A percentile compares a stretch with the other conserved stretches of the same genome.
Conservation (phyloP, 352 stramenopile genomes). For the Pythium aquatile region DNA sequence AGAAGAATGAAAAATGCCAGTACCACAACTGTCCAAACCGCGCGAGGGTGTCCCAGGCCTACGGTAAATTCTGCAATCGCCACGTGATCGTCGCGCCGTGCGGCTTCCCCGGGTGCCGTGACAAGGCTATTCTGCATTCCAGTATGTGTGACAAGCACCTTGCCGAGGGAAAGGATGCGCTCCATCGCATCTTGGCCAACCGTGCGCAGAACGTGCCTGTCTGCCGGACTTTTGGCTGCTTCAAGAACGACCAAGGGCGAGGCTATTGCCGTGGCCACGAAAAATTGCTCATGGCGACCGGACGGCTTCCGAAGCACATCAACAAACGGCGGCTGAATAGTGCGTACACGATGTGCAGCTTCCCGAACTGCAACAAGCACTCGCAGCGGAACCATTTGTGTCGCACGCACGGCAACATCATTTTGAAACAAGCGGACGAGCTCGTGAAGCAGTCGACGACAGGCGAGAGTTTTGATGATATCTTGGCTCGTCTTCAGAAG, state of each 20-base stretch:
- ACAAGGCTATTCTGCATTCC: conserved; percentile 58
- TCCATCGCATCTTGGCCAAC: conserved; percentile 60
- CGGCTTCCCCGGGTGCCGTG: conserved; percentile 81
- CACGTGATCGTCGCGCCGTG: conserved; percentile 84
- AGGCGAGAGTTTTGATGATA: conserved; percentile 66
- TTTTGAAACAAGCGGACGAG: conserved; percentile 76
- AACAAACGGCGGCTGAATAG: conserved; percentile 87
- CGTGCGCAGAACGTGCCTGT: conserved; percentile 77
- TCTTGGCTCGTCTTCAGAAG: conserved; percentile 66
- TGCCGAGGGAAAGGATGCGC: conserved; percentile 61
- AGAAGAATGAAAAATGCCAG: conserved; percentile 69
- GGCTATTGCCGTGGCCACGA: conserved; percentile 84
- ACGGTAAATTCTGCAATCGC: conserved; percentile 85
- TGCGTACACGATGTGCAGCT: conserved; percentile 89
- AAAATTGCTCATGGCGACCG: conserved; percentile 84
- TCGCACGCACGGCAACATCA: conserved; percentile 80
- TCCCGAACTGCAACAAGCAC: conserved; percentile 79
- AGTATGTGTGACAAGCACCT: conserved; percentile 78
- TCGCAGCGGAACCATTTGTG: conserved; percentile 84
- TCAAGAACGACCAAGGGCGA: conserved; percentile 88
- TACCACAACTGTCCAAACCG: conserved; percentile 78
- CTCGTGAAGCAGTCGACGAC: conserved; percentile 42
- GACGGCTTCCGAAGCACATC: conserved; percentile 63
- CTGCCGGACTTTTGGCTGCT: conserved; percentile 73
- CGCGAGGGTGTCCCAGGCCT: conserved; percentile 68